Base-by-base conservation (phyloP, 192 early-diverging fungal genomes). In the Dissophora globulifera region DNA sequence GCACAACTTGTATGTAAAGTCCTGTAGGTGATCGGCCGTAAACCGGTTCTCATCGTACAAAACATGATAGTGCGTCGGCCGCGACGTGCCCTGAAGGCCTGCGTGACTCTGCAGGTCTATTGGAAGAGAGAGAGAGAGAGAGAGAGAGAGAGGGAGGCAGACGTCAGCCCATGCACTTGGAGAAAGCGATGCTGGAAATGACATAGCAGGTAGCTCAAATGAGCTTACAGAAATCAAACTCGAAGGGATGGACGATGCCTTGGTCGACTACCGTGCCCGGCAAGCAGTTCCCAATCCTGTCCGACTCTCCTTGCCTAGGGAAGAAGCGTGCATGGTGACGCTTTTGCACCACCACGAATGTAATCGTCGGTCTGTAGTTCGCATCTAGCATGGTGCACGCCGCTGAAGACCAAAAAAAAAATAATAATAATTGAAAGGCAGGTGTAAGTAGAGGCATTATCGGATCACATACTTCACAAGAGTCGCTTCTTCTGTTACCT, bases 321-420 rank as follows among this genome's bases (percentile, higher is more conserved):
- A 95, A 95, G 82, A 98, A 93, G 8, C 91, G 80, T 2, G 93
- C 89, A 49, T 95, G 93, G 72, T 98, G 95, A 17, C 95, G 91
- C 78, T 98, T 97, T 67, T 94, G 93, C 1, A 93, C 91, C 12
- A 93, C 82, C 9, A 95, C 82, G 78, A 90, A 95, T 8, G 96
- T 96, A 26, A 99, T 85, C 17, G 82, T 78, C 1, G 96, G 96
- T 2, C 71, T 69, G 83, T 98, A 96, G 10, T 66, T 75, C 4
- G 74, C 23, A 32, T 95, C 91, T 0, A 97, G 55, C 1, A 74
- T 58, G 70, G 29, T 85, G 80, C 82, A 92, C 30, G 87, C 90
- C 50, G 84, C 60, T 17, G 80, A 13, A 9, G 13, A 38, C 35
- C 6, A 38, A 38, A 38, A 38, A 38, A 38, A 38, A 38, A 6